Evolutionary conservation across 2,329 filamentous ascomycete species (phyloP).

Genomic region (Exserohilum turcica): DNA sequence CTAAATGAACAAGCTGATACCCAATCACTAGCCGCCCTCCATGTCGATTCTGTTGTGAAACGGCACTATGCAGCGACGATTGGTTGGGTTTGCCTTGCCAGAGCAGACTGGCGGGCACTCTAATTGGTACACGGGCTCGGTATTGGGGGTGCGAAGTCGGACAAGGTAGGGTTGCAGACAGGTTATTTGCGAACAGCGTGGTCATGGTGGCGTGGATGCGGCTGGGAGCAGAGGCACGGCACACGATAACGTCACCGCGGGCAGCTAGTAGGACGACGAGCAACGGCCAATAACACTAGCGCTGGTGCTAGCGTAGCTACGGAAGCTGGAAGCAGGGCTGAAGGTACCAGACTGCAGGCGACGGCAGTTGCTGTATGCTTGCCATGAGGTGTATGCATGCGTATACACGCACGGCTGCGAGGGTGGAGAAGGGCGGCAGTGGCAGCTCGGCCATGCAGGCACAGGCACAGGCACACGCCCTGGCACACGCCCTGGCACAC

Average conservation of each 20-base stretch:
- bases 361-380: background rate
- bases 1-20: slow-evolving; percentile 1
- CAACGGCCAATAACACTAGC: slow-evolving; percentile 19
- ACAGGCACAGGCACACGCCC: too few species aligned
- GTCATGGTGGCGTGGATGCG: slow-evolving; percentile 12
- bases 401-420: background rate
- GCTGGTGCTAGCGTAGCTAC: slow-evolving; percentile 3
- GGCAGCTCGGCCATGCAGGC: background rate
- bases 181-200: slow-evolving; percentile 13
- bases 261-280: slow-evolving; percentile 5
- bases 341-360: background rate
- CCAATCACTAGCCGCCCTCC: background rate
- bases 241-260: slow-evolving; percentile 24
- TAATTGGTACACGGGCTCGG: background rate
- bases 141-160: background rate
- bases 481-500: too few species aligned
- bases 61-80: background rate
- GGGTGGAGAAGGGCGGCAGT: background rate
- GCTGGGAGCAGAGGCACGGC: slow-evolving; percentile 6
- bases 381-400: too few species aligned
- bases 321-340: background rate
- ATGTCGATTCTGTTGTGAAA: slow-evolving; percentile 3
- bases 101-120: background rate
- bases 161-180: background rate
- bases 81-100: background rate